Conservation (phyloP, 2,329 filamentous ascomycete genomes). For the Pseudocercospora vitis region DNA sequence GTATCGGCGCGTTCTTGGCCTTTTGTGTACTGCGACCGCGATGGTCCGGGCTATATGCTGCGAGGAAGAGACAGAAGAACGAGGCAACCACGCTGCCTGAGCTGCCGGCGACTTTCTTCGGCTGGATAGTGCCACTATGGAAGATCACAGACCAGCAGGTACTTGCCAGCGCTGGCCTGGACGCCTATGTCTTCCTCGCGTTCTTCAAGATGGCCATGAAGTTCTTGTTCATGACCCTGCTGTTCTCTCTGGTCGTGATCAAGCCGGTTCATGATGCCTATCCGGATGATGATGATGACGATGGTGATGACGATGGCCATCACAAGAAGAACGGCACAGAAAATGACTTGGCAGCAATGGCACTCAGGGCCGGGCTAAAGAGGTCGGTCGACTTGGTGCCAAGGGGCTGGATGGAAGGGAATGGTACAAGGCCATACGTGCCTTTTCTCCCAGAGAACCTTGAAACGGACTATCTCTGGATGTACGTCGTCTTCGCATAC, state of each 20-base stretch:
- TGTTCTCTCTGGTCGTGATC: constrained; percentile 78
- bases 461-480: constrained; percentile 72
- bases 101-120: constrained; percentile 80
- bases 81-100: constrained; percentile 68
- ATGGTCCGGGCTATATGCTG: constrained; percentile 90
- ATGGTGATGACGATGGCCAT: constrained; percentile 24
- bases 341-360: constrained; percentile 8
- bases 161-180: constrained; percentile 82
- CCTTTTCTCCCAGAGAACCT: constrained; percentile 28
- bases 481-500: constrained; percentile 92
- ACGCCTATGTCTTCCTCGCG: constrained; percentile 91
- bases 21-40: constrained; percentile 84
- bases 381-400: constrained; percentile 20
- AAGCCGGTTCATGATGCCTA: constrained; percentile 80
- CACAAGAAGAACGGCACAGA: constrained; percentile 27
- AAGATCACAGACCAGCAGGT: constrained; percentile 85
- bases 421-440: constrained; percentile 12
- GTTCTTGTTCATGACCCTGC: constrained; percentile 74
- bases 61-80: constrained; percentile 74
- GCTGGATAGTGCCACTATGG: constrained; percentile 88
- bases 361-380: constrained; percentile 12
- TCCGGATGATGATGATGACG: constrained; percentile 37
- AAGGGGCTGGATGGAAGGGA: constrained; percentile 9
- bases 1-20: constrained; percentile 67
- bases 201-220: constrained; percentile 96